A percentile compares a stretch with the other conserved stretches of the same genome.
Conservation (phyloP, 768 basidiomycete species). For the Agaricus sinodeliciosus region DNA sequence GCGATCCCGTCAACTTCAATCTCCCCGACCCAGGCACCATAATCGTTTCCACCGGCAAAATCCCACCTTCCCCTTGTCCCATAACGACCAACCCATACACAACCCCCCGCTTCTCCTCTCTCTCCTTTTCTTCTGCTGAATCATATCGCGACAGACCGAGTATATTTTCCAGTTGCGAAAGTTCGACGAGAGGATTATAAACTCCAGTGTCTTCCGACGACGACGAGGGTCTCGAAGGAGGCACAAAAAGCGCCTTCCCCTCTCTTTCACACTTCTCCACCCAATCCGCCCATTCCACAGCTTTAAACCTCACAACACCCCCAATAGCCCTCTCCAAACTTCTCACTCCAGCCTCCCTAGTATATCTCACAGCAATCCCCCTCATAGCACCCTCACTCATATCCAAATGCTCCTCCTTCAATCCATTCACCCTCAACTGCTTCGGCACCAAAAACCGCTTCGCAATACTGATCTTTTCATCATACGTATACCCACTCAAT, state of each 20-base stretch:
- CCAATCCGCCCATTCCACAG: slow-evolving; percentile 83
- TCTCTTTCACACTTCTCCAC: slow-evolving; percentile 33
- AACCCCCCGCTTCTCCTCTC: slow-evolving; percentile 67
- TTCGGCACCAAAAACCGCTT: slow-evolving; percentile 84
- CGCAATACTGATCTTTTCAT: slow-evolving; percentile 90
- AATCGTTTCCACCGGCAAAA: slow-evolving; percentile 80
- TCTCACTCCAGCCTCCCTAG: slow-evolving; percentile 90
- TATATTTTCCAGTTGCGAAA: slow-evolving; percentile 74
- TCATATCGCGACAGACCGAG: slow-evolving; percentile 79
- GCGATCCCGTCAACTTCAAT: slow-evolving; percentile 73
- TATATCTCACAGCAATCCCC: slow-evolving; percentile 73
- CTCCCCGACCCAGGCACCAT: slow-evolving; percentile 68
- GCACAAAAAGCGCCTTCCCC: slow-evolving; percentile 5
- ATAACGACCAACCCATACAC: slow-evolving; percentile 87
- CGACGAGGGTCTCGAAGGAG: not conserved
- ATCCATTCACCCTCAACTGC: slow-evolving; percentile 74
- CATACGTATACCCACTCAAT: slow-evolving; percentile 73
- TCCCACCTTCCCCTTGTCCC: slow-evolving; percentile 81
- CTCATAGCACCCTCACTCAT: slow-evolving; percentile 67
- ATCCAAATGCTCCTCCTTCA: slow-evolving; percentile 51
- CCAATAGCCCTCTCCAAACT: slow-evolving; percentile 84
- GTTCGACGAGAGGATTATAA: slow-evolving; percentile 59
- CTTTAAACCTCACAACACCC: slow-evolving; percentile 84
- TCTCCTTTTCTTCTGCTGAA: slow-evolving; percentile 61
- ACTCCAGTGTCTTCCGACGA: slow-evolving; percentile 13